phyloP scores from a whole-genome alignment of 352 stramenopile species.

The Globisporangium takayamanum region DNA sequence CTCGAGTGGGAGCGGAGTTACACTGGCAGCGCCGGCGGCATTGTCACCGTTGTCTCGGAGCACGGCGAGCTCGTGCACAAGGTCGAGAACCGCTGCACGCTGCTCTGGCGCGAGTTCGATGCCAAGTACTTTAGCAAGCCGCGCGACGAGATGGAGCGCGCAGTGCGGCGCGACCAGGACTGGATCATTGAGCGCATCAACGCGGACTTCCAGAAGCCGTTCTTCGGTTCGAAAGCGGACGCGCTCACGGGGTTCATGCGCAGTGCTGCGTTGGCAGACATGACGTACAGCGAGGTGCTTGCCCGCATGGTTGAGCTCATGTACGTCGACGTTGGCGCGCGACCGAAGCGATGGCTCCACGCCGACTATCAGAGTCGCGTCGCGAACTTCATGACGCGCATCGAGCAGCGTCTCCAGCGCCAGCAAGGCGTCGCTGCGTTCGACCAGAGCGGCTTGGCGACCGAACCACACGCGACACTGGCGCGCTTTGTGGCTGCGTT shows the following conservation, averaged over 20 bases:
- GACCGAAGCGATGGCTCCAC: slow-evolving; percentile 74
- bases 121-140: slow-evolving; percentile 81
- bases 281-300: slow-evolving; percentile 83
- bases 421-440: slow-evolving; percentile 25
- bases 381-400: slow-evolving; percentile 62
- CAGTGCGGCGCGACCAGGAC: slow-evolving; percentile 73
- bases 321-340: slow-evolving; percentile 47
- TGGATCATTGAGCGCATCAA: slow-evolving; percentile 77
- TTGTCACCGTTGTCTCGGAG: slow-evolving; percentile 82
- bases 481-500: slow-evolving; percentile 47
- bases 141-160: slow-evolving; percentile 58
- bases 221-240: slow-evolving; percentile 68
- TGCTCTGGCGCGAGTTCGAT: slow-evolving; percentile 83
- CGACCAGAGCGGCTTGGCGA: slow-evolving; percentile 33
- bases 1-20: slow-evolving; percentile 64
- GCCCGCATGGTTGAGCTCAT: slow-evolving; percentile 72
- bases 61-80: slow-evolving; percentile 85
- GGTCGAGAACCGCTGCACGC: slow-evolving; percentile 64
- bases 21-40: slow-evolving; percentile 48
- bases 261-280: slow-evolving; percentile 65
- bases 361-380: slow-evolving; percentile 63
- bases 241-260: slow-evolving; percentile 26
- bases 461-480: slow-evolving; percentile 36
- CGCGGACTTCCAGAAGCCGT: slow-evolving; percentile 86
- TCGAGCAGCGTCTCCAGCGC: slow-evolving; percentile 60